These are phyloP conservation scores for Chondrostereum purpureum DNA, from an alignment of 1,284 basidiomycete genomes.

Conservation along the genomic window DNA sequence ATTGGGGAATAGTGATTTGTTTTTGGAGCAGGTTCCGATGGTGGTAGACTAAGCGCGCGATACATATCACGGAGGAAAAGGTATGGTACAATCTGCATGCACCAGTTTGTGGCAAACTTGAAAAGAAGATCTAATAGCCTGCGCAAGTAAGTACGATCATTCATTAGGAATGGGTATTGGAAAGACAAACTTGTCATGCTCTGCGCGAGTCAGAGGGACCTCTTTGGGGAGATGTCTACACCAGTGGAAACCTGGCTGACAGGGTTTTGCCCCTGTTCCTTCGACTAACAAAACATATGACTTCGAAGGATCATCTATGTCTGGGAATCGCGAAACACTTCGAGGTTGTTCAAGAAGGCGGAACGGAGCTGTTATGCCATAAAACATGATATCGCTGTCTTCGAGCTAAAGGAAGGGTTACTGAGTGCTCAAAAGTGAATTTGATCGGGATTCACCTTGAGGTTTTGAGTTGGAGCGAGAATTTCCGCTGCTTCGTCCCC, in stretches of 20 bases:
- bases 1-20: slow-evolving; percentile 64
- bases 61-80: slow-evolving; percentile 58
- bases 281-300: slow-evolving; percentile 34
- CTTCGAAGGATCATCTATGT: slow-evolving; percentile 26
- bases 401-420: slow-evolving; percentile 22
- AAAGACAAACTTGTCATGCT: slow-evolving; percentile 41
- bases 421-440: too few species aligned
- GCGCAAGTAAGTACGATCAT: slow-evolving; percentile 15
- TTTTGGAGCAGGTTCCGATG: slow-evolving; percentile 34
- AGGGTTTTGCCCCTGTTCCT: slow-evolving; percentile 27
- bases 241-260: slow-evolving; percentile 49
- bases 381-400: slow-evolving; percentile 30
- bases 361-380: slow-evolving; percentile 35
- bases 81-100: slow-evolving; percentile 40
- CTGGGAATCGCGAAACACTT: slow-evolving; percentile 28
- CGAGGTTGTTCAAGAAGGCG: slow-evolving; percentile 22
- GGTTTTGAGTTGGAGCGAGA: slow-evolving; percentile 29
- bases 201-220: slow-evolving; percentile 39
- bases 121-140: slow-evolving; percentile 49
- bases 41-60: slow-evolving; percentile 39
- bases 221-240: slow-evolving; percentile 44
- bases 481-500: slow-evolving; percentile 25
- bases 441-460: slow-evolving; percentile 32
- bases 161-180: neutral
- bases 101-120: slow-evolving; percentile 58